A percentile compares a stretch with the other conserved stretches of the same genome.
These are phyloP conservation scores for Venturia nashicola DNA, from an alignment of 2,329 filamentous ascomycete genomes.

Conservation along the genomic window DNA sequence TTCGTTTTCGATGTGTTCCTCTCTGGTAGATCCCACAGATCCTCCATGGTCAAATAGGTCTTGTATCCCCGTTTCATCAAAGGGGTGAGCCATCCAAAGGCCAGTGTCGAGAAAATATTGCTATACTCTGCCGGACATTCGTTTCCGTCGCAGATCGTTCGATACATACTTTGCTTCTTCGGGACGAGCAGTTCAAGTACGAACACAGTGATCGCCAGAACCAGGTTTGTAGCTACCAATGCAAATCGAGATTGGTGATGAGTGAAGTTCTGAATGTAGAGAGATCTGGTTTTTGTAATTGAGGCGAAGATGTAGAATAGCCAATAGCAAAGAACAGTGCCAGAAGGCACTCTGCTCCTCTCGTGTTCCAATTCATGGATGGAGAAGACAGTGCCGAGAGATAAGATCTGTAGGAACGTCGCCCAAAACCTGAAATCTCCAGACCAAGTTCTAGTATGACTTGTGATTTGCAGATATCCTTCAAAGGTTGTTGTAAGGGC, in stretches of 20 bases:
- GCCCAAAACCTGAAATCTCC: slow-evolving; percentile 8
- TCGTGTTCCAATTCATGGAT: slow-evolving; percentile 9
- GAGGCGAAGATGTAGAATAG: slow-evolving; percentile 5
- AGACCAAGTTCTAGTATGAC: not conserved
- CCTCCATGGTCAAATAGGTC: slow-evolving; percentile 7
- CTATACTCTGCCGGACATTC: slow-evolving; percentile 7
- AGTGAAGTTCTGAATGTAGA: slow-evolving; percentile 7
- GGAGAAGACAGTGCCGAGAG: not conserved
- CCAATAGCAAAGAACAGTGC: slow-evolving; percentile 4
- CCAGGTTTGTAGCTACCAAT: slow-evolving; percentile 4
- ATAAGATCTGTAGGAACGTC: slow-evolving; percentile 4
- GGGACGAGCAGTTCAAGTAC: slow-evolving; percentile 5
- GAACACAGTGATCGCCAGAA: slow-evolving; percentile 6
- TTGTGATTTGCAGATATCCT: slow-evolving; percentile 3
- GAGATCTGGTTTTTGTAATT: slow-evolving; percentile 5
- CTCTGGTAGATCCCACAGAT: slow-evolving; percentile 8
- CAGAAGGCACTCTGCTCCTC: slow-evolving; percentile 3
- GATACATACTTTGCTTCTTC: slow-evolving; percentile 7
- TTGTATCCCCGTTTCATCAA: slow-evolving; percentile 7
- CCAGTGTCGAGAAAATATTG: slow-evolving; percentile 6
- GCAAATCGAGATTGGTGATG: slow-evolving; percentile 4
- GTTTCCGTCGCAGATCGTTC: not conserved
- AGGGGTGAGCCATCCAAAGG: slow-evolving; percentile 7
- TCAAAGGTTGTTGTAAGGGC: not conserved
- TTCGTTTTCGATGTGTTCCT: slow-evolving; percentile 3